A percentile compares a stretch with the other conserved stretches of the same genome.
Evolutionary conservation across 208 protist genomes (phyloP).

Genomic region (Acanthamoeba royreba): DNA sequence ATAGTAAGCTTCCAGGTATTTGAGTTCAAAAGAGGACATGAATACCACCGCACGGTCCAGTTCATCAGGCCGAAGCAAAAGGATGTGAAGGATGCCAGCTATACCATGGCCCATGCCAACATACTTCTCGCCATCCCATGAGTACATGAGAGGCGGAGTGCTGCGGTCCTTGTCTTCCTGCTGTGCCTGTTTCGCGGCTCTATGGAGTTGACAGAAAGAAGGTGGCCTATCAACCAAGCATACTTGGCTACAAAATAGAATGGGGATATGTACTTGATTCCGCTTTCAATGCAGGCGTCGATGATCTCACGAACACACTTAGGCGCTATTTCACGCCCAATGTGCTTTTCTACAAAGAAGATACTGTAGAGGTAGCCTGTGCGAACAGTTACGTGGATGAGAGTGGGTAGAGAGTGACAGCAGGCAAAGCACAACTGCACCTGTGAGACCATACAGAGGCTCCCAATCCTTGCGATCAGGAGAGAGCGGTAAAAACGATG

Average conservation of each 20-base stretch:
- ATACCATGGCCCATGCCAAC: neutral
- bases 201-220: neutral
- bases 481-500: neutral
- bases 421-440: neutral
- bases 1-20: too few species aligned
- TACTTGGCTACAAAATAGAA: neutral
- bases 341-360: neutral
- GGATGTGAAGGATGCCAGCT: neutral
- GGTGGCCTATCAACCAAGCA: neutral
- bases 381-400: too few species aligned
- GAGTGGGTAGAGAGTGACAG: neutral
- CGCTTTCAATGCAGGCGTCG: neutral
- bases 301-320: neutral
- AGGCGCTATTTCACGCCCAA: neutral
- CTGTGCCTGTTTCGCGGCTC: neutral
- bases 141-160: conserved; percentile 1
- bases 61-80: neutral
- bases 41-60: neutral
- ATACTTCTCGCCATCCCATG: conserved; percentile 11
- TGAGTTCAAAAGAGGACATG: neutral
- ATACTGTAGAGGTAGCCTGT: neutral
- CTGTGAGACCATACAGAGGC: neutral
- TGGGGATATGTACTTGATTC: neutral
- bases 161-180: neutral
- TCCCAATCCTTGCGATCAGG: neutral